Base-by-base conservation (phyloP, 2,329 filamentous ascomycete genomes). In the Fusarium compactum region DNA sequence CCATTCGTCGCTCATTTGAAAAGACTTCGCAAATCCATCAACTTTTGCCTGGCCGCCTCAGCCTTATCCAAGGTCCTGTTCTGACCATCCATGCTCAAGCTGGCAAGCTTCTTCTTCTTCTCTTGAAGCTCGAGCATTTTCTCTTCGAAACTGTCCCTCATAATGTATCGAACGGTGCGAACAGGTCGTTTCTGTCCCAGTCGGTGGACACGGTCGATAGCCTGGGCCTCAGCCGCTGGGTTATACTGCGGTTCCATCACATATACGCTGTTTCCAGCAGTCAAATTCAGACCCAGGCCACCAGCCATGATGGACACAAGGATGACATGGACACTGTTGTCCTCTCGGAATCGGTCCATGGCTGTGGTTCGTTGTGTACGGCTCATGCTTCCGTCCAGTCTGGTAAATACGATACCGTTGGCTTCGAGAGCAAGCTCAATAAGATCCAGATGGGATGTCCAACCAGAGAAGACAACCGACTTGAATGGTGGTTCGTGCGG, bases 201-300 rank as follows among this genome's bases (percentile, higher is more conserved):
- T 20, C 95, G 90, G 79, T 97, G 95, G 8, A 99, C 93, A 30
- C 96, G 93, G 78, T 98, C 96, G 10, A 98, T 87, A 3, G 96
- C 96, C 81, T 99, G 96, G 8, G 94, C 93, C 80, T 99, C 95
- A 0, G 95, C 94, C 0, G 94, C 95, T 0, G 96, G 96, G 76
- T 99, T 99, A 83, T 95, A 99, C 77, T 98, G 95, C 8, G 96
- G 96, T 79, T 99, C 96, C 95, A 99, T 98, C 75, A 98, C 92
- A 78, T 96, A 98, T 16, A 97, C 95, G 58, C 89, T 92, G 77
- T 90, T 96, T 32, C 91, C 95, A 1, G 92, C 86, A 0, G 95
- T 98, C 58, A 98, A 84, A 77, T 98, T 98, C 41, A 98, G 89
- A 16, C 95, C 95, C 18, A 98, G 87, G 20, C 96, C 95, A 69